These are phyloP conservation scores for Moniliella sp. DNA, from an alignment of 1,284 basidiomycete genomes.

Conservation along the genomic window DNA sequence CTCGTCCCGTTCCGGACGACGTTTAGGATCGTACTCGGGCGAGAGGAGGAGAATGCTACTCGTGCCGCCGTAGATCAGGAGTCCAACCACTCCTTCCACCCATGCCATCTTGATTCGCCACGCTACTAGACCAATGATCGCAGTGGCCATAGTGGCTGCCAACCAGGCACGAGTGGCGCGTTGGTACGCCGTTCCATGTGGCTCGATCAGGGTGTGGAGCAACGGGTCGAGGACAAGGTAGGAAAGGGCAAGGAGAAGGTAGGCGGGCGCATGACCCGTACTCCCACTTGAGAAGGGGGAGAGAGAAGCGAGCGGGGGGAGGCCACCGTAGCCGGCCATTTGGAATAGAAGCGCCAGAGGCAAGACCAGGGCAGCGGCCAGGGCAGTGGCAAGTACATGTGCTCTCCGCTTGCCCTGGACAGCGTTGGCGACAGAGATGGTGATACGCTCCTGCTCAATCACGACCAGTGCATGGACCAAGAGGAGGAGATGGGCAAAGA, in stretches of 20 bases:
- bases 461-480: slow-evolving; percentile 17
- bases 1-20: neutral
- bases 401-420: slow-evolving; percentile 22
- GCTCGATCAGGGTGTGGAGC: slow-evolving; percentile 19
- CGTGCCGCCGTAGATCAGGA: slow-evolving; percentile 15
- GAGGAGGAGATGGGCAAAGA: slow-evolving; percentile 14
- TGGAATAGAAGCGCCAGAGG: slow-evolving; percentile 9
- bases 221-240: slow-evolving; percentile 22
- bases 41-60: slow-evolving; percentile 20
- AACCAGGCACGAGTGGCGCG: slow-evolving; percentile 25
- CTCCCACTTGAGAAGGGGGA: slow-evolving; percentile 1
- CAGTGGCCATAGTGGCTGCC: slow-evolving; percentile 12
- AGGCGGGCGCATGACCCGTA: slow-evolving; percentile 16
- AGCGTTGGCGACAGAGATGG: slow-evolving; percentile 9
- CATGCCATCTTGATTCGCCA: slow-evolving; percentile 11
- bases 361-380: slow-evolving; percentile 12
- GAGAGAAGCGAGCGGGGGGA: slow-evolving; percentile 7
- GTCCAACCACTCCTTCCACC: slow-evolving; percentile 8
- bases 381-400: slow-evolving; percentile 16
- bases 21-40: slow-evolving; percentile 4
- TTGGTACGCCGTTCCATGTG: slow-evolving; percentile 16
- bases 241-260: slow-evolving; percentile 17
- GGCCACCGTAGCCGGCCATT: slow-evolving; percentile 5
- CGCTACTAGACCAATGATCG: slow-evolving; percentile 19
- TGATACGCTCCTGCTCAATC: slow-evolving; percentile 19